phyloP scores from a whole-genome alignment of 2,329 filamentous ascomycete genomes.

The Colletotrichum sp. region DNA sequence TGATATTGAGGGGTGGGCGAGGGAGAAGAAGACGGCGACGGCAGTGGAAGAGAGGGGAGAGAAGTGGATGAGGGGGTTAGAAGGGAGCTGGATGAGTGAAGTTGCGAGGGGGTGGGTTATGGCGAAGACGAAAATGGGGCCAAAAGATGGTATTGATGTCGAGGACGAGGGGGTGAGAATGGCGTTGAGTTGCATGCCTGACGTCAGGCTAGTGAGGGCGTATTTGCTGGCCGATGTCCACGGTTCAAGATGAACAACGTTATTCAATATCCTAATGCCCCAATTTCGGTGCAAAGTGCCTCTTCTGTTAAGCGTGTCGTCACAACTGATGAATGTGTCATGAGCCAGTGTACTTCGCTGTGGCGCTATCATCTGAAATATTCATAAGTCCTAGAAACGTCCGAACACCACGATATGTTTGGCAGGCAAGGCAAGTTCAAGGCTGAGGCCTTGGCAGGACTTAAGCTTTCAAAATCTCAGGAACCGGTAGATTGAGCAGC shows the following conservation, averaged over 20 bases:
- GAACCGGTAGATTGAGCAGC: neutral
- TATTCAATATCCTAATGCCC: neutral
- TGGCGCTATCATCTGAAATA: neutral
- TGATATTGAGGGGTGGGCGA: conserved; percentile 11
- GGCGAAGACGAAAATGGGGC: neutral
- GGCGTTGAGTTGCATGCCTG: neutral
- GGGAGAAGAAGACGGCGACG: neutral
- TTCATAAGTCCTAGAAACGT: rapidly evolving
- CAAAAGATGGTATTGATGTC: neutral
- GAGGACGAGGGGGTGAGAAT: neutral
- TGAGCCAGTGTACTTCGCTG: no score
- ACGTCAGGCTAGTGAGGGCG: conserved; percentile 5
- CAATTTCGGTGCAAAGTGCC: no score
- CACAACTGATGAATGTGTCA: no score
- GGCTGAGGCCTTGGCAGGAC: neutral
- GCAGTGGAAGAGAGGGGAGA: neutral
- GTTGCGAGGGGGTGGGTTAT: conserved; percentile 6
- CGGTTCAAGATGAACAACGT: neutral
- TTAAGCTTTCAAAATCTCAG: neutral
- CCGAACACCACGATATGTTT: neutral
- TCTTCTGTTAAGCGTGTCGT: no score
- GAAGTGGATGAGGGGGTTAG: conserved; percentile 5
- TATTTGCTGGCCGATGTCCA: neutral
- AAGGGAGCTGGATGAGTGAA: conserved; percentile 8
- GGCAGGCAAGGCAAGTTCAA: neutral